Percentiles rank a stretch among this genome's conserved stretches.
Conservation (phyloP, 441 rosid genomes). For the Pelargonium cotyledonis region DNA sequence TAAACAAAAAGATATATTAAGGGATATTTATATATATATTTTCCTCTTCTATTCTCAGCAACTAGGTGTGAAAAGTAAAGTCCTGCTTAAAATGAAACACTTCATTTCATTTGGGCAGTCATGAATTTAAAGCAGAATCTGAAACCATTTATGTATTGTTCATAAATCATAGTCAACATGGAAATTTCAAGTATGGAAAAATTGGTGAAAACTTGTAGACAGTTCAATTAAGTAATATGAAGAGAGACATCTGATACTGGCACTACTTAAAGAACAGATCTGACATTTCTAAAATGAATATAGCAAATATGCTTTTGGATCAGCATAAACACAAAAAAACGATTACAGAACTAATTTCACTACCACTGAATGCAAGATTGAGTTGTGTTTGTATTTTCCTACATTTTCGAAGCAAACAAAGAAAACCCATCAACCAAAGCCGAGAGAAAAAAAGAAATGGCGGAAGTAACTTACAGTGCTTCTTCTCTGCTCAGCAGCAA, state of each 20-base stretch:
- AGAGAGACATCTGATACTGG: neutral
- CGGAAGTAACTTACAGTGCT: slow-evolving; percentile 46
- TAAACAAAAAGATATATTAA: no score
- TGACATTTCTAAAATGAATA: neutral
- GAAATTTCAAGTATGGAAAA: neutral
- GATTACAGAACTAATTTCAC: neutral
- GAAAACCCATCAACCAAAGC: slow-evolving; percentile 14
- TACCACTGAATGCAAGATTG: neutral
- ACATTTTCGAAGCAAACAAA: neutral
- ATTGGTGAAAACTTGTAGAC: neutral
- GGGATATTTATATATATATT: no score
- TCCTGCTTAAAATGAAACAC: no score
- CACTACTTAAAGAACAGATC: neutral
- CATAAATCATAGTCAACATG: neutral
- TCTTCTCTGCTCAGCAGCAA: slow-evolving; percentile 77
- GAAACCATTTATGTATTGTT: no score
- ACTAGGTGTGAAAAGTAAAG: no score
- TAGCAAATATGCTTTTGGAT: neutral
- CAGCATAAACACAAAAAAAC: neutral
- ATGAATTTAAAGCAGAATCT: neutral
- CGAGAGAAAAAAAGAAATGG: neutral
- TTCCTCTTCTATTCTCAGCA: no score
- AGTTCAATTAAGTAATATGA: neutral
- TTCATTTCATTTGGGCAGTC: no score
- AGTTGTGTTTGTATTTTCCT: neutral